Base-by-base conservation (phyloP, 352 stramenopile genomes). In the Pythium pyrilobum region DNA sequence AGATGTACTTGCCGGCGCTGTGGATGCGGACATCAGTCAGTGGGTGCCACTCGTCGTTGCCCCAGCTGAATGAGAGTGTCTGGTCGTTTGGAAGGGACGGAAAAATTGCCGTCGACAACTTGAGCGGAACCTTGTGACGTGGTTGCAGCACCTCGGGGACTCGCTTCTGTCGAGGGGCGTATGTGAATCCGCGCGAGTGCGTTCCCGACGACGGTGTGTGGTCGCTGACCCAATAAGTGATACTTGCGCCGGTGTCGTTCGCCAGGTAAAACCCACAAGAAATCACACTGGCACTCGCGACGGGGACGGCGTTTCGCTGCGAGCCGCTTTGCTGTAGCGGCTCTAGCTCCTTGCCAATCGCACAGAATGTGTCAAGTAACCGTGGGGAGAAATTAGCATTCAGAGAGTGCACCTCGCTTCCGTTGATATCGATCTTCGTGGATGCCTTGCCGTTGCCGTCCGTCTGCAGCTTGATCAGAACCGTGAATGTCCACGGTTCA, bases 181-280 rank as follows among this genome's bases (percentile, higher is more conserved):
- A 89, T 8, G 72, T 85, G 37, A 81, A 89, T 0, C 79, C 79
- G 28, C 61, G 49, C 5, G 64, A 66, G 25, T 54, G 57, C 20
- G 63, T 53, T 33, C 66, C 66, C 8, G 45, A 9, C 13, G 55
- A 32, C n/a, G 66, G 56, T 24, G 64, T 72, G 29, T 73, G 60
- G 39, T 87, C 72, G 10, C 66, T 77, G 13, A 87, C 67, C 74
- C 74, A 89, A 55, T 85, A 89, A 0, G 71, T 78, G 28, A 94
- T 78, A 13, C 58, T 62, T 1, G 57, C 63, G 0, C 76, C 80
- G 1, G 69, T 77, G 44, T 94, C 80, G 32, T 94, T 94, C 2
- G 72, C 74, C 25, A 94, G 58, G 32, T 88, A 89, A 50, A 89
- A 90, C 0, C 85, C 83, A 4, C 79, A 94, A 1, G 81, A 89